Evolutionary conservation across 1,139 yeast genomes (phyloP).

Genomic region (Eremothecium cymbalariae): DNA sequence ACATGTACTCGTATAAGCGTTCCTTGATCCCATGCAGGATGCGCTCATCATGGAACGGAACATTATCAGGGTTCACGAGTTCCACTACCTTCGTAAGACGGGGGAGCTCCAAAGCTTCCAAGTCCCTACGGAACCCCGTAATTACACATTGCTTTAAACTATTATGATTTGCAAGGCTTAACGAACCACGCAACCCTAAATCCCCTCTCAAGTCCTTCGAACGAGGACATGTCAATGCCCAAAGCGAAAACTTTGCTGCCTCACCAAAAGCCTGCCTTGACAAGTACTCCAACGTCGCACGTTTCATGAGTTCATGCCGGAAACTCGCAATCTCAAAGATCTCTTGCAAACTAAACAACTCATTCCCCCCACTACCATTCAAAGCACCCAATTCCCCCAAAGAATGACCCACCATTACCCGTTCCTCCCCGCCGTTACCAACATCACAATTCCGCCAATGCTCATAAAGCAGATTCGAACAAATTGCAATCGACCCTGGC

Average conservation of each 20-base stretch:
- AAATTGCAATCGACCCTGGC: constrained; percentile 29
- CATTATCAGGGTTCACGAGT: constrained; percentile 26
- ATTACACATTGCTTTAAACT: constrained; percentile 30
- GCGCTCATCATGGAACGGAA: constrained; percentile 30
- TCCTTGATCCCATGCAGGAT: constrained; percentile 28
- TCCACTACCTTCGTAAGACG: constrained; percentile 6
- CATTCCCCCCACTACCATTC: constrained; percentile 36
- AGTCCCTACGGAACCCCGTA: constrained; percentile 27
- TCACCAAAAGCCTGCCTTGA: constrained; percentile 15
- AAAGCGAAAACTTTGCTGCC: constrained; percentile 23
- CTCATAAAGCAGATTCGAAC: constrained; percentile 26
- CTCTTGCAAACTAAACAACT: constrained; percentile 34
- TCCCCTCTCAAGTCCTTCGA: constrained; percentile 24
- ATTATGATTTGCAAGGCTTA: constrained; percentile 29
- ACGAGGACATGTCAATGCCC: constrained; percentile 29
- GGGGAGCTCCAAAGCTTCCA: constrained; percentile 16
- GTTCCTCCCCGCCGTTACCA: constrained; percentile 3
- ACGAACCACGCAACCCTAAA: constrained; percentile 15
- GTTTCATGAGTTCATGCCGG: constrained; percentile 30
- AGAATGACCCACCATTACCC: constrained; percentile 44
- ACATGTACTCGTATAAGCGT: constrained; percentile 29
- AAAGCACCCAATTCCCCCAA: constrained; percentile 46
- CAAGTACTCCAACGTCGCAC: constrained; percentile 23
- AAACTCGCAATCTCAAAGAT: constrained; percentile 28
- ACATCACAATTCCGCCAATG: constrained; percentile 12